phyloP scores from a whole-genome alignment of 1,284 basidiomycete species.

The Ganoderma lingzhi region DNA sequence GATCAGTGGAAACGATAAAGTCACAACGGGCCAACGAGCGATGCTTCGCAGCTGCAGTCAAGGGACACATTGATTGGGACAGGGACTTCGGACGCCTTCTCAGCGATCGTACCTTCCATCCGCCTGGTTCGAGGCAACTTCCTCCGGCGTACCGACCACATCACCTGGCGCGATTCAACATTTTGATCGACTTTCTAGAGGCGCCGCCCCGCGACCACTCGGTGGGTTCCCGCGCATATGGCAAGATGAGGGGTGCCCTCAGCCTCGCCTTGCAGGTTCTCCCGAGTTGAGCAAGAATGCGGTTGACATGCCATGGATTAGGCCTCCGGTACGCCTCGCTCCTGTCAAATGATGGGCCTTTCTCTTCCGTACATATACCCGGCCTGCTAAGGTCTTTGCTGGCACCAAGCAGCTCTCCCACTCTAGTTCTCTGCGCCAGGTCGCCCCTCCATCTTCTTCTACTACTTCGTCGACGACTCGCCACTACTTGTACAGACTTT shows the following conservation, averaged over 20 bases:
- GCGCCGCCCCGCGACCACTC: conserved; percentile 35
- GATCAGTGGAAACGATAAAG: conserved; percentile 32
- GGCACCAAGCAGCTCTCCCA: conserved; percentile 26
- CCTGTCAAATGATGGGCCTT: conserved; percentile 39
- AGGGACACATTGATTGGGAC: conserved; percentile 28
- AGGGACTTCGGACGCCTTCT: conserved; percentile 26
- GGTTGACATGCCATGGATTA: conserved; percentile 42
- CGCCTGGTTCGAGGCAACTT: conserved; percentile 28
- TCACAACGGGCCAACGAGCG: conserved; percentile 26
- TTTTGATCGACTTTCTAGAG: conserved; percentile 37
- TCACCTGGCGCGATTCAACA: conserved; percentile 36
- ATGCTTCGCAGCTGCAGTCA: conserved; percentile 27
- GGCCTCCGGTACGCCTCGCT: conserved; percentile 38
- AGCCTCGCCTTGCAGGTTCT: conserved; percentile 43
- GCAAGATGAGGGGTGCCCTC: conserved; percentile 41
- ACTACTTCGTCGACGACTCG: conserved; percentile 16
- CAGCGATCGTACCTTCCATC: conserved; percentile 31
- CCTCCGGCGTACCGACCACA: conserved; percentile 32
- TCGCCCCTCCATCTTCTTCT: conserved; percentile 26
- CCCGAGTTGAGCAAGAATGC: conserved; percentile 41
- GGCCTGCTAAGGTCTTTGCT: conserved; percentile 14
- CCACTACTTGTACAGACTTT: conserved; percentile 12
- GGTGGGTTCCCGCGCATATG: conserved; percentile 37
- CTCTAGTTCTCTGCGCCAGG: conserved; percentile 31
- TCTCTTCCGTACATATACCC: conserved; percentile 33